phyloP scores from a whole-genome alignment of 257 asterid genomes.

The Prunella vulgaris region DNA sequence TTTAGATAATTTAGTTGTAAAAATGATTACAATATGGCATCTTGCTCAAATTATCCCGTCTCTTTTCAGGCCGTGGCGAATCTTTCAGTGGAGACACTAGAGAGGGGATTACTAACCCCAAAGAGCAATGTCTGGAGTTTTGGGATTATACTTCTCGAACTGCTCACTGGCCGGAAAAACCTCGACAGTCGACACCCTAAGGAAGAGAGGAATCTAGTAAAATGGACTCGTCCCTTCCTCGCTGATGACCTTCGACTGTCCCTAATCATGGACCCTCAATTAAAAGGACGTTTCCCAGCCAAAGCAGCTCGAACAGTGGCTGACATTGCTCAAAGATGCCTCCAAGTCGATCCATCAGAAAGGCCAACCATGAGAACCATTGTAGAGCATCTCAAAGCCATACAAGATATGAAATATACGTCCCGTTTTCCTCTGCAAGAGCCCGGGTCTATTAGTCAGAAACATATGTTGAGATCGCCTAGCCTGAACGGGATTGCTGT shows the following conservation, averaged over 20 bases:
- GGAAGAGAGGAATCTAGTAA: slow-evolving; percentile 83
- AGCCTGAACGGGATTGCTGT: slow-evolving; percentile 70
- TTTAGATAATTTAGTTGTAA: neutral
- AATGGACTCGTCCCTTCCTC: slow-evolving; percentile 82
- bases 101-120: slow-evolving; percentile 78
- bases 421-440: slow-evolving; percentile 86
- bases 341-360: slow-evolving; percentile 79
- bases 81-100: slow-evolving; percentile 82
- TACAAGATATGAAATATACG: slow-evolving; percentile 77
- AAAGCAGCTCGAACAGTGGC: slow-evolving; percentile 83
- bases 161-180: slow-evolving; percentile 84
- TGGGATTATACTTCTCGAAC: slow-evolving; percentile 81
- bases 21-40: neutral
- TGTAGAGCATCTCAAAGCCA: slow-evolving; percentile 63
- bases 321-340: slow-evolving; percentile 78
- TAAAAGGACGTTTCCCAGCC: slow-evolving; percentile 77
- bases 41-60: slow-evolving; percentile 3
- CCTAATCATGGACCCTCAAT: slow-evolving; percentile 85
- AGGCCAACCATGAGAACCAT: slow-evolving; percentile 92
- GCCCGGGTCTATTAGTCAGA: slow-evolving; percentile 65
- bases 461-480: slow-evolving; percentile 69
- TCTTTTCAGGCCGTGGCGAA: slow-evolving; percentile 64
- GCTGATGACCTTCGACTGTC: slow-evolving; percentile 80
- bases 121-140: slow-evolving; percentile 96
- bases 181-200: slow-evolving; percentile 66